These are phyloP conservation scores for Gnaphalium uliginosum DNA, from an alignment of 129 eudicot genomes.

Conservation along the genomic window DNA sequence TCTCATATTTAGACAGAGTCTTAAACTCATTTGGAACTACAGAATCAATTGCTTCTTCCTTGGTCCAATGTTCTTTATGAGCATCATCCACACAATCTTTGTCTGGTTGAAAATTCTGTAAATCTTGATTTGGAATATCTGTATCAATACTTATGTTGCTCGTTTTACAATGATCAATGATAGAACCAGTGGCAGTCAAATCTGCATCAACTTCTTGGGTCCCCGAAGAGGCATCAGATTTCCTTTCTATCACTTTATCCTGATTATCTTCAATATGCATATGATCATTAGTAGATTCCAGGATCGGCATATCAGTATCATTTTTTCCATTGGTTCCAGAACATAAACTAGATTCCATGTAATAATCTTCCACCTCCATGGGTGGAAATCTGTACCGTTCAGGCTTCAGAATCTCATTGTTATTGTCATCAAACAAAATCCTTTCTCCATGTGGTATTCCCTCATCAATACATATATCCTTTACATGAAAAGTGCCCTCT, in stretches of 20 bases:
- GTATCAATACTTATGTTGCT: slow-evolving; percentile 2
- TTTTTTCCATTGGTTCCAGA: slow-evolving; percentile 33
- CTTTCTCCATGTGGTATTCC: slow-evolving; percentile 53
- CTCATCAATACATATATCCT: slow-evolving; percentile 82
- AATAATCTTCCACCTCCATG: slow-evolving; percentile 27
- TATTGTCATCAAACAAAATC: slow-evolving; percentile 37
- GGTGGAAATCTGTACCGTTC: slow-evolving; percentile 40
- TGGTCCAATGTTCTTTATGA: slow-evolving; percentile 27
- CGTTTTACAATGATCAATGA: neutral
- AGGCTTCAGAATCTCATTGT: slow-evolving; percentile 19
- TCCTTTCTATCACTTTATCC: slow-evolving; percentile 21
- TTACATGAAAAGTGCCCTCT: slow-evolving; percentile 50
- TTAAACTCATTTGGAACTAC: slow-evolving; percentile 18
- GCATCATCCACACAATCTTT: slow-evolving; percentile 21
- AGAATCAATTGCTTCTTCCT: slow-evolving; percentile 26
- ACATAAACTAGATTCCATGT: slow-evolving; percentile 21
- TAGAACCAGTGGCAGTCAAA: neutral
- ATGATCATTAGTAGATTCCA: slow-evolving; percentile 21
- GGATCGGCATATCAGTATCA: slow-evolving; percentile 22
- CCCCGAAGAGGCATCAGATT: slow-evolving; percentile 26
- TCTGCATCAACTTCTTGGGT: slow-evolving; percentile 23
- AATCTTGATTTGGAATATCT: slow-evolving; percentile 10
- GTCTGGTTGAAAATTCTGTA: neutral
- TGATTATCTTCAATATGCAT: slow-evolving; percentile 18
- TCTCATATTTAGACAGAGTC: slow-evolving; percentile 18